Evolutionary conservation across 2,329 filamentous ascomycete species (phyloP).

Genomic region (Penicillium sp.): DNA sequence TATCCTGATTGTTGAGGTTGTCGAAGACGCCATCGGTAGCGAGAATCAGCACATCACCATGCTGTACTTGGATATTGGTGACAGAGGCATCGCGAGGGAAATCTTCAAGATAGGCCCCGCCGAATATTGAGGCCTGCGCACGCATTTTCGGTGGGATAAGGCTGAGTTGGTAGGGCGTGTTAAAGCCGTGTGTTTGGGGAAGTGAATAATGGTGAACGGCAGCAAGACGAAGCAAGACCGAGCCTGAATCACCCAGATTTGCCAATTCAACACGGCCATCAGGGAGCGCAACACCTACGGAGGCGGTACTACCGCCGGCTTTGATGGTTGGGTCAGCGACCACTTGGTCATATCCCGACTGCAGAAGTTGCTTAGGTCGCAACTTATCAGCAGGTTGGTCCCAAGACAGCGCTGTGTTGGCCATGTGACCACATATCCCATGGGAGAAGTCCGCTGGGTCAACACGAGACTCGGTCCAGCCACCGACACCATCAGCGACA

Average conservation of each 20-base stretch:
- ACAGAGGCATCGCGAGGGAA: constrained; percentile 80
- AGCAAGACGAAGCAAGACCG: constrained; percentile 80
- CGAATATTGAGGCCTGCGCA: constrained; percentile 78
- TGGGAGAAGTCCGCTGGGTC: constrained; percentile 96
- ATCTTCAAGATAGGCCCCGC: constrained; percentile 78
- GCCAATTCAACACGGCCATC: constrained; percentile 81
- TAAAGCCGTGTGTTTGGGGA: constrained; percentile 94
- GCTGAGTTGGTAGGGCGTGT: constrained; percentile 93
- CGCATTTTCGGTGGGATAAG: constrained; percentile 80
- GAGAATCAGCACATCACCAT: constrained; percentile 91
- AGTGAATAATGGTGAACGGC: constrained; percentile 80
- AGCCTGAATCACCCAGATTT: constrained; percentile 94
- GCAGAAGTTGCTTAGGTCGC: constrained; percentile 70
- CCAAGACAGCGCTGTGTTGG: constrained; percentile 66
- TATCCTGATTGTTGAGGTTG: constrained; percentile 88
- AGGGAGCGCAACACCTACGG: constrained; percentile 73
- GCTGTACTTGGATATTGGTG: constrained; percentile 71
- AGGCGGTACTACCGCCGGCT: constrained; percentile 89
- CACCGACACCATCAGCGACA: constrained; percentile 91
- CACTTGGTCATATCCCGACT: constrained; percentile 80
- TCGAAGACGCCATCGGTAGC: constrained; percentile 96
- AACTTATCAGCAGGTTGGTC: constrained; percentile 37
- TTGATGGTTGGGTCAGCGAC: constrained; percentile 70
- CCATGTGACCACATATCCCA: constrained; percentile 91
- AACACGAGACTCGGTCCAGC: constrained; percentile 89